Evolutionary conservation across 495 filamentous ascomycete species (phyloP), one percentile per base, ranked within the genome.

Genomic region (Glutinoglossum americanum): DNA sequence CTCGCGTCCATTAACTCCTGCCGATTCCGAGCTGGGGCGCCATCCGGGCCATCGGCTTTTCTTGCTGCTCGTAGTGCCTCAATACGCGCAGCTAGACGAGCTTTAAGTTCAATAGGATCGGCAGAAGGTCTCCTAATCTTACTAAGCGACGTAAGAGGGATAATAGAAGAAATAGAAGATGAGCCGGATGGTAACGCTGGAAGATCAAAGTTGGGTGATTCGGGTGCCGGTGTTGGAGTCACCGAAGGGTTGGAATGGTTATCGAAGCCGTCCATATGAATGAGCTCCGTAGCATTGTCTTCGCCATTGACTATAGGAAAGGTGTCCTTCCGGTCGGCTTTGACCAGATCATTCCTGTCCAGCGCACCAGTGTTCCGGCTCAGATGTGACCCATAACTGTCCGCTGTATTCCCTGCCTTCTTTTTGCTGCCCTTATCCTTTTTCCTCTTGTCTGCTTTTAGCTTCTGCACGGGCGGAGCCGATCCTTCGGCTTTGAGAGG

Each of bases 1-100:
- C 92, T 79, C 17, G 83, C 74, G 68, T 96, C 93, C 62, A 98
- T 83, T 1, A 98, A 76, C 61, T 96, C 89, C 69, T 92, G 82
- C 53, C 89, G 76, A 57, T 81, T 92, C 49, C 81, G 78, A 44
- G 90, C 82, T 27, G 86, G 83, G 59, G 81, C 78, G 61, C 85
- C 85, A 64, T 94, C 78, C 5, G 77, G 73, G 15, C 82, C 85
- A 61, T 89, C 85, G 25, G 89, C 88, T 64, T 92, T 90, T 53
- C 88, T 81, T 26, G 75, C 76, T 0, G 84, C 83, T 55, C 89
- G 83, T 26, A 98, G 78, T 27, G 79, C 82, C 60, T 89, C 82
- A 55, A 98, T 85, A 57, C 79, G 85, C 61, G 82, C 84, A 51
- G 82, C 77, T 48, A 98, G 74, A 26, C 88, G 84, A 32, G 81